These are phyloP conservation scores for Exophiala xenobiotica DNA, from an alignment of 2,329 filamentous ascomycete species.

Conservation along the genomic window DNA sequence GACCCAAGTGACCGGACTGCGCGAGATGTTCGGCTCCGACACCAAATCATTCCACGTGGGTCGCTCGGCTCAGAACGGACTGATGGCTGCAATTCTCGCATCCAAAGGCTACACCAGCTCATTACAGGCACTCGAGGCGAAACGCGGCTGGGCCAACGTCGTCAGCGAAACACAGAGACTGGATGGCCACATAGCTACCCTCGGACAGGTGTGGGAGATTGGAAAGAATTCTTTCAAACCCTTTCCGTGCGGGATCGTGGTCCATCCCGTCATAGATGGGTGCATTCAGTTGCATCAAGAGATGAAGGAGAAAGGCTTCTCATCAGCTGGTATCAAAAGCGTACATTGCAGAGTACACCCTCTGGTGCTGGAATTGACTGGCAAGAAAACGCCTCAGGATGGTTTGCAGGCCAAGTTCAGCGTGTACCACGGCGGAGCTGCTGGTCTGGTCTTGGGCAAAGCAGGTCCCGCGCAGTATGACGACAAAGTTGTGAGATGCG, in stretches of 20 bases:
- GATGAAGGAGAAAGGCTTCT: conserved; percentile 34
- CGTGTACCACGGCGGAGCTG: conserved; percentile 55
- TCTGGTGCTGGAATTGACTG: conserved; percentile 54
- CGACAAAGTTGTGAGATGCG: conserved; percentile 47
- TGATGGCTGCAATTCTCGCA: conserved; percentile 50
- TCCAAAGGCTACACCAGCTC: conserved; percentile 52
- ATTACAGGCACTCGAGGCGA: conserved; percentile 50
- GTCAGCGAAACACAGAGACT: conserved; percentile 45
- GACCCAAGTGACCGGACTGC: conserved; percentile 54
- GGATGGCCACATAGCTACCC: conserved; percentile 39
- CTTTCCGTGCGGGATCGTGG: conserved; percentile 58
- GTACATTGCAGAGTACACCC: conserved; percentile 51
- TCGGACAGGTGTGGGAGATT: conserved; percentile 50
- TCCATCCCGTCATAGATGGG: conserved; percentile 56
- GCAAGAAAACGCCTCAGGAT: conserved; percentile 50
- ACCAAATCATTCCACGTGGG: conserved; percentile 58
- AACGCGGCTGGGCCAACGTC: conserved; percentile 55
- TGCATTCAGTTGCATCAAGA: conserved; percentile 49
- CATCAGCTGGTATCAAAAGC: conserved; percentile 37
- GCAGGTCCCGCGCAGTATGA: conserved; percentile 54
- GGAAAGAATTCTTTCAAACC: conserved; percentile 57
- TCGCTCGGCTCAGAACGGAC: conserved; percentile 53
- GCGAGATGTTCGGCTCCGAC: conserved; percentile 57
- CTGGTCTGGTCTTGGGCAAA: conserved; percentile 52
- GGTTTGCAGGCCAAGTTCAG: conserved; percentile 57